phyloP scores from a whole-genome alignment of 495 filamentous ascomycete species.

The Aspergillus incahuasiensis region DNA sequence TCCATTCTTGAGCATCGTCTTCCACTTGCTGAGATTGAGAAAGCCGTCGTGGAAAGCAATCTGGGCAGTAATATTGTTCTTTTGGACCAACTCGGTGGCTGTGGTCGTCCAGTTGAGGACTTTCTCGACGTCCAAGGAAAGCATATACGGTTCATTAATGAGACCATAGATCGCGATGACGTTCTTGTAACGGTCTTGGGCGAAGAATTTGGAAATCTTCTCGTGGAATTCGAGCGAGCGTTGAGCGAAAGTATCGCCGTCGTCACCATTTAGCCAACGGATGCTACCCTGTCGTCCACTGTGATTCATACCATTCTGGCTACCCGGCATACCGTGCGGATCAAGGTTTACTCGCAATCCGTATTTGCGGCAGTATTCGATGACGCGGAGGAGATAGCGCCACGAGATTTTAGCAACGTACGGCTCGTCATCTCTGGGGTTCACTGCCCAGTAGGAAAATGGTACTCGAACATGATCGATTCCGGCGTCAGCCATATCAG shows the following conservation, averaged over 20 bases:
- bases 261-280: conserved; percentile 74
- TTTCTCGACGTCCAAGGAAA: conserved; percentile 46
- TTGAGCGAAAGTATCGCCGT: conserved; percentile 57
- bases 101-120: conserved; percentile 68
- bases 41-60: conserved; percentile 83
- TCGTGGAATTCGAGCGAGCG: conserved; percentile 79
- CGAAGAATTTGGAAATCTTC: conserved; percentile 76
- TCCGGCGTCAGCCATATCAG: conserved; percentile 78
- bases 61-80: conserved; percentile 62
- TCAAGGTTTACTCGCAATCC: conserved; percentile 93
- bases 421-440: conserved; percentile 78
- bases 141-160: conserved; percentile 83
- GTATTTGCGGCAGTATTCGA: conserved; percentile 91
- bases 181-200: conserved; percentile 79
- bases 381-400: conserved; percentile 88
- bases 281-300: conserved; percentile 69
- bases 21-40: conserved; percentile 74
- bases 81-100: conserved; percentile 60
- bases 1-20: conserved; percentile 56
- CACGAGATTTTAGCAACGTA: conserved; percentile 85
- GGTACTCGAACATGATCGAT: conserved; percentile 95
- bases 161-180: conserved; percentile 81
- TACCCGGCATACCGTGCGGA: conserved; percentile 78
- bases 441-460: conserved; percentile 93
- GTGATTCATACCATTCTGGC: conserved; percentile 90